Evolutionary conservation across 306 rosid genomes (phyloP).

Genomic region (Albizia julibrissin): DNA sequence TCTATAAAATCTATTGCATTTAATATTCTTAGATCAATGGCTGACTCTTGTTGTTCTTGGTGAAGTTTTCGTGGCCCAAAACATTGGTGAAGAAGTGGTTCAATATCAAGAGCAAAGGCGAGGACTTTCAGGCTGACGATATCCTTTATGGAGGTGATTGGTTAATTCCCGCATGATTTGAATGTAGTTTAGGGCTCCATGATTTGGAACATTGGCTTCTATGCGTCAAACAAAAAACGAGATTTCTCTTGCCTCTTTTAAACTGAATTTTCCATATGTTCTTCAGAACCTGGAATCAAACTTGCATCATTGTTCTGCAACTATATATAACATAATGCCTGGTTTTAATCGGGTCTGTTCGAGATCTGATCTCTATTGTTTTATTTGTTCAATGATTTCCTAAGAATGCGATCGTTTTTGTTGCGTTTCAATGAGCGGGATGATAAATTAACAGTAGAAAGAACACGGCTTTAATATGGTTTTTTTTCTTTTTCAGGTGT

Average conservation of each 20-base stretch:
- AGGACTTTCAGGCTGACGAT: conserved; percentile 81
- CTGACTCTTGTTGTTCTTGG: conserved; percentile 41
- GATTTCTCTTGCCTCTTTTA: conserved; percentile 21
- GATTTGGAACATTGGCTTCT: conserved; percentile 35
- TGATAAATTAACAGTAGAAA: conserved; percentile 49
- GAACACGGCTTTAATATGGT: conserved; percentile 54
- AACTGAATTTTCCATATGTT: conserved; percentile 11
- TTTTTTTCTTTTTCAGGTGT: conserved; percentile 61
- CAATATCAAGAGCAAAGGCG: conserved; percentile 78
- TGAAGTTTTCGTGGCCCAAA: conserved; percentile 95
- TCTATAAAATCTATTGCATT: conserved; percentile 32
- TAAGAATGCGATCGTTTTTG: conserved; percentile 19
- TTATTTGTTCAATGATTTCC: conserved; percentile 37
- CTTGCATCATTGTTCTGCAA: conserved; percentile 29
- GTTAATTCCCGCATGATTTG: conserved; percentile 39
- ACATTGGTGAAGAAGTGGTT: conserved; percentile 93
- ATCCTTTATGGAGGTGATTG: conserved; percentile 62
- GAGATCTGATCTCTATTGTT: conserved; percentile 62
- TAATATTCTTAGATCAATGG: conserved; percentile 33
- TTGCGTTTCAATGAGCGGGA: conserved; percentile 36
- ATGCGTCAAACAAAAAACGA: conserved; percentile 24
- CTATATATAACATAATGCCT: conserved; percentile 8
- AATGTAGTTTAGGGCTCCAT: conserved; percentile 33
- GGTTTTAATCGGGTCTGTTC: conserved; percentile 35
- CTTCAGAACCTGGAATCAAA: conserved; percentile 23